phyloP scores from a whole-genome alignment of 345 rosid genomes.

The Viola odorata region DNA sequence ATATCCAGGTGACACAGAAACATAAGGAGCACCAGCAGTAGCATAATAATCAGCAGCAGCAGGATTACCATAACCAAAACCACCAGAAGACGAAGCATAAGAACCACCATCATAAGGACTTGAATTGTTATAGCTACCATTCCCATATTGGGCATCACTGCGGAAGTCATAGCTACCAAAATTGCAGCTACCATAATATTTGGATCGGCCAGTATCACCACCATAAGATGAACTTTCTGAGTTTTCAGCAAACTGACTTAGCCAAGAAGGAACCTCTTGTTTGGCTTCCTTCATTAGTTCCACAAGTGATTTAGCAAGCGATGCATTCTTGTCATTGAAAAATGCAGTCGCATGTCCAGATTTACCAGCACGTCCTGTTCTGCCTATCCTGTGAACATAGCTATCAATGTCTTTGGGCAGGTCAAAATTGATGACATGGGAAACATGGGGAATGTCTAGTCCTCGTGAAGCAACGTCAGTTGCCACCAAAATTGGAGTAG shows the following conservation, averaged over 20 bases:
- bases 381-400: slow-evolving; percentile 56
- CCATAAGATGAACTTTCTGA: slow-evolving; percentile 8
- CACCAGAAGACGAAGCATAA: neutral
- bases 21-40: neutral
- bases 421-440: slow-evolving; percentile 54
- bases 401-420: slow-evolving; percentile 40
- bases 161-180: slow-evolving; percentile 49
- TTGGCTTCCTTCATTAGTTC: slow-evolving; percentile 44
- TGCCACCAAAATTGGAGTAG: slow-evolving; percentile 49
- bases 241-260: slow-evolving; percentile 24
- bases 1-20: neutral
- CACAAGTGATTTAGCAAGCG: slow-evolving; percentile 35
- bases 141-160: slow-evolving; percentile 13
- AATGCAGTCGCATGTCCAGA: slow-evolving; percentile 48
- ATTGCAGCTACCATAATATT: slow-evolving; percentile 15
- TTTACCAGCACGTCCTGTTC: slow-evolving; percentile 53
- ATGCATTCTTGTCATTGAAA: slow-evolving; percentile 37
- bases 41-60: neutral
- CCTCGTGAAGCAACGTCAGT: slow-evolving; percentile 59
- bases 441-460: slow-evolving; percentile 44
- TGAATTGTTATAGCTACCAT: slow-evolving; percentile 9
- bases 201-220: slow-evolving; percentile 9
- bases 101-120: slow-evolving; percentile 2
- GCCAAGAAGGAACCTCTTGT: slow-evolving; percentile 47
- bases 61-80: slow-evolving; percentile 5